Evolutionary conservation across 768 basidiomycete genomes (phyloP).

Genomic region (Collybiopsis confluens): DNA sequence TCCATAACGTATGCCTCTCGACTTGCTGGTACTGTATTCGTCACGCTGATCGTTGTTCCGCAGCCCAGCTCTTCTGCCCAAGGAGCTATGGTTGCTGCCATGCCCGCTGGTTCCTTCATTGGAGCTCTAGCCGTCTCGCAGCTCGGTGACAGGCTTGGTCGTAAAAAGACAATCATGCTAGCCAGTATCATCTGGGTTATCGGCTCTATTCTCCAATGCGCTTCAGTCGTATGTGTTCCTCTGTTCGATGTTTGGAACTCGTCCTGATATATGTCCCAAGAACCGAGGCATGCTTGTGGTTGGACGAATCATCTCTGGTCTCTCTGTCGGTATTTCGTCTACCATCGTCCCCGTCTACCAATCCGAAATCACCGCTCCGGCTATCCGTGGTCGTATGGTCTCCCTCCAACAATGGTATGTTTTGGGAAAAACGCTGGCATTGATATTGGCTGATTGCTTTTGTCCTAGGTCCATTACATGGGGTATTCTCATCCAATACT

Average conservation of each 20-base stretch:
- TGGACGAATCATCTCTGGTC: constrained; percentile 63
- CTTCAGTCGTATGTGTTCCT: constrained; percentile 34
- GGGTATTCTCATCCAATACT: constrained; percentile 75
- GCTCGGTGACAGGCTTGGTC: constrained; percentile 62
- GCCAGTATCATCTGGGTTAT: constrained; percentile 70
- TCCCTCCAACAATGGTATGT: constrained; percentile 68
- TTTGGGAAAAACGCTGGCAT: background rate
- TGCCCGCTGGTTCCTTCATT: constrained; percentile 71
- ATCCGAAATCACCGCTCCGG: constrained; percentile 67
- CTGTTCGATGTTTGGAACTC: background rate
- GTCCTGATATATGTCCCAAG: background rate
- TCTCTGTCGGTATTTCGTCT: constrained; percentile 64
- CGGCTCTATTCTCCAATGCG: constrained; percentile 70
- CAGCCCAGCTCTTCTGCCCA: constrained; percentile 53
- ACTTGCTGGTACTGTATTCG: background rate
- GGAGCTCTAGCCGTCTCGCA: constrained; percentile 61
- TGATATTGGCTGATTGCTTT: background rate
- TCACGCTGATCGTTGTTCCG: background rate
- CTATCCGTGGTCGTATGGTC: constrained; percentile 71
- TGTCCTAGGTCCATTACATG: constrained; percentile 57
- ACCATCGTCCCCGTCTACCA: constrained; percentile 72
- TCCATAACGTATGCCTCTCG: constrained; percentile 26
- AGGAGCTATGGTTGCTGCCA: constrained; percentile 73
- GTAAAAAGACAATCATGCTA: constrained; percentile 62
- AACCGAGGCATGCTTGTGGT: constrained; percentile 72